Evolutionary conservation across 441 rosid species (phyloP).

Genomic region (Pelargonium exstipulatum): DNA sequence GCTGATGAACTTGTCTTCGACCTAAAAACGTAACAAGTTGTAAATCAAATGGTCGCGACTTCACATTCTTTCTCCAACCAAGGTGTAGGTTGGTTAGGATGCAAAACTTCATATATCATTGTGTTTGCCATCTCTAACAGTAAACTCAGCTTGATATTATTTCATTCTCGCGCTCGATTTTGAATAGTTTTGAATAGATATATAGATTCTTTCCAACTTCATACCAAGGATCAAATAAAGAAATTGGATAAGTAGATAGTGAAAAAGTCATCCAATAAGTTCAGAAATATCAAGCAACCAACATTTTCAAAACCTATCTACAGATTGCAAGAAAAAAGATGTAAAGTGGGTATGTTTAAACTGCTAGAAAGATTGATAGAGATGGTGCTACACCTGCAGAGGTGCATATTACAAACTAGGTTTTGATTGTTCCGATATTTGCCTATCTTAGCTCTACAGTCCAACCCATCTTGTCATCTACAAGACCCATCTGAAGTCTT

Average conservation of each 20-base stretch:
- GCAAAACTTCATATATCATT: no score
- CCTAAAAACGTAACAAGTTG: no score
- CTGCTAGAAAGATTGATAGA: neutral
- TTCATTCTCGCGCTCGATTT: no score
- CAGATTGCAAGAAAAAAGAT: neutral
- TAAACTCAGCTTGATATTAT: no score
- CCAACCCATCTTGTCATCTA: constrained; percentile 84
- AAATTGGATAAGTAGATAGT: neutral
- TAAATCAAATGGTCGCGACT: no score
- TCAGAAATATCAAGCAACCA: neutral
- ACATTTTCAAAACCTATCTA: constrained; percentile 10
- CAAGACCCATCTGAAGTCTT: constrained; percentile 84
- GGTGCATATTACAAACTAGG: constrained; percentile 9
- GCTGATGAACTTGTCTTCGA: no score
- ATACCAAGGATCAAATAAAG: neutral
- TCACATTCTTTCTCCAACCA: no score
- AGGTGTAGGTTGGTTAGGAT: no score
- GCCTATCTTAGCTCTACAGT: constrained; percentile 54
- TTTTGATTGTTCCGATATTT: neutral
- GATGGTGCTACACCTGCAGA: neutral
- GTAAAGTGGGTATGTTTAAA: constrained; percentile 10
- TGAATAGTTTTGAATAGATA: no score
- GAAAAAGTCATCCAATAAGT: neutral
- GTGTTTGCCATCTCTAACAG: no score
- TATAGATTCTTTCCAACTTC: neutral